Evolutionary conservation across 169 alveolate species (phyloP).

Genomic region (Plasmodium yoelii): DNA sequence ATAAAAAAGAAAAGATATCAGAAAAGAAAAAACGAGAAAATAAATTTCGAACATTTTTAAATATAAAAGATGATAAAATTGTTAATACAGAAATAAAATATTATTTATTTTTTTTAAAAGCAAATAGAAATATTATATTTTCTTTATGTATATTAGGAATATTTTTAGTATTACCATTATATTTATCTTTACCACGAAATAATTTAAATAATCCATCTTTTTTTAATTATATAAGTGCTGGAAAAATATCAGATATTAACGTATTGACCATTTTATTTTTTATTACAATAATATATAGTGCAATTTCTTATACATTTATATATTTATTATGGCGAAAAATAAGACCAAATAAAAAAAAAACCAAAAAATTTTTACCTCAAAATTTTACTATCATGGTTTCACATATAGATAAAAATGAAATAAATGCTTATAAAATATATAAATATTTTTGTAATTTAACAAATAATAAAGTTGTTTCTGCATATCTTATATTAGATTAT

Average conservation of each 20-base stretch:
- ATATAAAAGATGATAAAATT: constrained; percentile 72
- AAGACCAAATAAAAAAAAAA: constrained; percentile 57
- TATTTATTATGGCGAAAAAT: constrained; percentile 68
- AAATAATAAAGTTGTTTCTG: constrained; percentile 74
- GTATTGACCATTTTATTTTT: constrained; percentile 46
- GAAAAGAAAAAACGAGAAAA: constrained; percentile 5
- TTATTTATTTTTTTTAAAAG: constrained; percentile 68
- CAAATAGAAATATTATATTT: constrained; percentile 69
- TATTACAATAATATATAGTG: constrained; percentile 72
- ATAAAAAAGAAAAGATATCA: constrained; percentile 11
- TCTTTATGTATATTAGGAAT: constrained; percentile 72
- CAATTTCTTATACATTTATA: constrained; percentile 61
- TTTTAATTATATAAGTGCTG: constrained; percentile 75
- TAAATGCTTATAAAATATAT: constrained; percentile 69
- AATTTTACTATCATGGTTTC: constrained; percentile 77
- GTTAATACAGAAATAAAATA: constrained; percentile 75
- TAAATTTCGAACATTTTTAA: constrained; percentile 56
- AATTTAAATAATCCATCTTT: constrained; percentile 62
- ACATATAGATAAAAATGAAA: constrained; percentile 52
- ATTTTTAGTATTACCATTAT: constrained; percentile 62
- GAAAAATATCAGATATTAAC: constrained; percentile 63
- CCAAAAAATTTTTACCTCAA: constrained; percentile 65
- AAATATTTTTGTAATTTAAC: constrained; percentile 62
- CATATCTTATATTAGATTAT: constrained; percentile 61
- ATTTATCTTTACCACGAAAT: constrained; percentile 55